phyloP scores from a whole-genome alignment of 257 asterid species.

The Schizonepeta tenuifolia region DNA sequence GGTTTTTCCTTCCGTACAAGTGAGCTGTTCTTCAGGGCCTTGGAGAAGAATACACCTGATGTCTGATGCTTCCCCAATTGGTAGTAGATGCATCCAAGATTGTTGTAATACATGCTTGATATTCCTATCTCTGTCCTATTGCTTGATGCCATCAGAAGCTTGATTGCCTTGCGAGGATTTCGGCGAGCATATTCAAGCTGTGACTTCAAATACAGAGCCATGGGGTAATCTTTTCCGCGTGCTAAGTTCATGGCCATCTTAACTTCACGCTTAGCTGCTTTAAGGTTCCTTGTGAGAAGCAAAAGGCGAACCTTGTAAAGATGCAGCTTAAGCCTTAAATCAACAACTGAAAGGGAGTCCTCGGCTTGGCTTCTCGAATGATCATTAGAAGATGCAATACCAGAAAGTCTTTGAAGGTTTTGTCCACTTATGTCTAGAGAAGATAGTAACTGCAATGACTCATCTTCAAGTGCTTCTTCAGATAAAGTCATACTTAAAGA shows the following conservation, averaged over 20 bases:
- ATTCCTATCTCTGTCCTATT: conserved; percentile 59
- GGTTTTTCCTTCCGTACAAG: conserved; percentile 64
- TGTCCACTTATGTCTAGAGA: conserved; percentile 60
- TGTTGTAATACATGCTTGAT: conserved; percentile 78
- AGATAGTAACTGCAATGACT: conserved; percentile 64
- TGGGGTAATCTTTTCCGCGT: conserved; percentile 74
- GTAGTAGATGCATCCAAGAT: conserved; percentile 85
- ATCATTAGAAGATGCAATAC: conserved; percentile 60
- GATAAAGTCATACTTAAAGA: conserved; percentile 67
- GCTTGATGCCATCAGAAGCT: conserved; percentile 76
- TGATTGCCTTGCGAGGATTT: conserved; percentile 79
- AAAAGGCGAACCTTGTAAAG: conserved; percentile 80
- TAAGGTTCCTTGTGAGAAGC: conserved; percentile 74
- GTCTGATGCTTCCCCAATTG: conserved; percentile 76
- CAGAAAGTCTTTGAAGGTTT: conserved; percentile 55
- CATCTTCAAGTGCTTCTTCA: conserved; percentile 87
- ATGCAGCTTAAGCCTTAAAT: conserved; percentile 74
- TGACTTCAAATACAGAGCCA: conserved; percentile 85
- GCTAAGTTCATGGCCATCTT: conserved; percentile 89
- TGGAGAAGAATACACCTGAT: conserved; percentile 70
- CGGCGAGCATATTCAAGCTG: conserved; percentile 93
- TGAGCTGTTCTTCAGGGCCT: conserved; percentile 64
- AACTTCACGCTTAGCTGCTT: conserved; percentile 92
- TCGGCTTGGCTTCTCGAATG: conserved; percentile 58
- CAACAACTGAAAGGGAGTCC: conserved; percentile 56